Evolutionary conservation across 495 filamentous ascomycete genomes (phyloP), one percentile per base, ranked within the genome.

Genomic region (Venustampulla echinocandica): DNA sequence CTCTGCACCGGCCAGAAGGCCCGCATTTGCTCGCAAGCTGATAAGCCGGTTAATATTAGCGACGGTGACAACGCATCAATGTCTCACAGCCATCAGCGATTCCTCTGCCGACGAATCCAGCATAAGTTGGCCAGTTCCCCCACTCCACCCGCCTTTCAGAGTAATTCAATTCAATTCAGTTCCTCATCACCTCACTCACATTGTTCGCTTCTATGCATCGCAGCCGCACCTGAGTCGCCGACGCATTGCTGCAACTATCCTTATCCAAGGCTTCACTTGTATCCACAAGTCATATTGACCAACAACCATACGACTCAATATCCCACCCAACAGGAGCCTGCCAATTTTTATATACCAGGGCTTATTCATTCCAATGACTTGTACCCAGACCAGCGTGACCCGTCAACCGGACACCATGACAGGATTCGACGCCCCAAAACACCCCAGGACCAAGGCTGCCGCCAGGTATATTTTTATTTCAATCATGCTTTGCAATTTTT

Each of bases 401-500:
- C 50, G 41, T 42, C 40, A 49, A 39, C 48, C 49, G 47, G 55
- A 49, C 32, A 42, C 28, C 44, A 58, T 58, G 55, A 34, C 55
- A 33, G 50, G 49, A 50, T 52, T 52, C 55, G 36, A 38, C 28
- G 25, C 42, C 44, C 18, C 42, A 30, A 49, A 49, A 28, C 47
- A 25, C 20, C 27, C 48, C 44, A 43, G 52, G 48, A 44, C 51
- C 44, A 49, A 54, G 48, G 55, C 47, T 47, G n/a, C 55, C 46
- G 48, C 52, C 51, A 58, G 55, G 55, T 58, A 58, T 58, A 58
- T 52, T 58, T 46, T 33, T 52, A 49, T 53, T 45, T 15, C 13
- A 33, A 48, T n/a, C 50, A 38, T 50, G 47, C 24, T 50, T 19
- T 50, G 10, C 27, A 24, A 30, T 45, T 19, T n/a, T 30, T 44